These are phyloP conservation scores for Paspalum notatum DNA, from an alignment of 176 grass and related monocot species.

Conservation along the genomic window DNA sequence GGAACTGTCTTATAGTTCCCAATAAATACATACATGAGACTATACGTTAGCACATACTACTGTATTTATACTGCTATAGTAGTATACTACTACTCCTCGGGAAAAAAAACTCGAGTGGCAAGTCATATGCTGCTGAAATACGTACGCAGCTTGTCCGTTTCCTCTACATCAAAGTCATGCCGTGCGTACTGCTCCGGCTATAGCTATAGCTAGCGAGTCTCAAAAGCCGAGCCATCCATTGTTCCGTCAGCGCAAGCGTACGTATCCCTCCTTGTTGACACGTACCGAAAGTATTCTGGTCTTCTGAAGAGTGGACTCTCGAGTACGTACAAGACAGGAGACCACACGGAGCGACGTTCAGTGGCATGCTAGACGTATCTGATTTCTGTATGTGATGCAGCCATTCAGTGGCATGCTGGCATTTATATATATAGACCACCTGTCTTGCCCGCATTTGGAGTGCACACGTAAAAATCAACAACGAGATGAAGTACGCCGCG, in stretches of 20 bases:
- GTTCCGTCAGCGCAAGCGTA: constrained; percentile 21
- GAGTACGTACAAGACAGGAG: neutral
- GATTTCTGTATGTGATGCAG: neutral
- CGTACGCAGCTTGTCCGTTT: neutral
- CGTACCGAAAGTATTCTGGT: neutral
- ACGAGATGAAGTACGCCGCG: too few relatives aligned
- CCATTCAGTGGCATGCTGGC: too few relatives aligned
- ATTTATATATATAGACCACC: neutral
- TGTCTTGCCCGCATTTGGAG: too few relatives aligned
- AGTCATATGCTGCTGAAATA: constrained; percentile 21
- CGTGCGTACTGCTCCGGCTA: neutral
- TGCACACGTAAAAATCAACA: too few relatives aligned
- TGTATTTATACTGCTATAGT: too few relatives aligned
- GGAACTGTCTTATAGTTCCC: neutral
- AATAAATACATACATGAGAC: too few relatives aligned
- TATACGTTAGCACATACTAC: too few relatives aligned
- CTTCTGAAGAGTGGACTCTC: neutral
- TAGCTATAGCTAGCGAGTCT: neutral
- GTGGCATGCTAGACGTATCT: neutral
- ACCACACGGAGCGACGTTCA: neutral
- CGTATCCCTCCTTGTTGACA: constrained; percentile 16
- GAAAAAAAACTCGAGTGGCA: neutral
- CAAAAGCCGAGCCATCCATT: constrained; percentile 14
- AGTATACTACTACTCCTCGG: too few relatives aligned
- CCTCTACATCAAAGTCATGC: neutral